Base-by-base conservation (phyloP, 306 rosid species). In the Rubus idaeus region DNA sequence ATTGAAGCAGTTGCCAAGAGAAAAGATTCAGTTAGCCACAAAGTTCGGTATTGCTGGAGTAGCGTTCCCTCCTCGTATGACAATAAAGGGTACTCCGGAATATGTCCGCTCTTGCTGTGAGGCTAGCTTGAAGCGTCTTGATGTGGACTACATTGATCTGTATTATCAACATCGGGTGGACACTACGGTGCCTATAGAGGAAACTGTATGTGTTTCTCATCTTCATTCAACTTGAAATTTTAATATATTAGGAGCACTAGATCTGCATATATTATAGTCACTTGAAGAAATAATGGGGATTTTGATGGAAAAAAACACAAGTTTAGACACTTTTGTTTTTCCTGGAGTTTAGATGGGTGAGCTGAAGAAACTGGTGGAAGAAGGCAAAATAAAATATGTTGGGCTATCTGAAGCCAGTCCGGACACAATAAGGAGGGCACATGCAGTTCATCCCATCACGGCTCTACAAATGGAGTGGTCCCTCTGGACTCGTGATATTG, bases 391-490 rank as follows among this genome's bases (percentile, higher is more conserved):
- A 20, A 88, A 51, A 82, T 93, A 88, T 45, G 80, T 93, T 42
- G 98, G 95, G 42, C 73, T 88, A 73, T 91, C 96, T 75, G 98
- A 91, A 64, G 93, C 98, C 1, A 87, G 91, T 75, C 86, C 91
- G 0, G 90, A 93, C 69, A 89, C 97, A 45, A 88, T 90, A 78
- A 89, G 85, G 67, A 90, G 98, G 81, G 98, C 96, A 3, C 96
- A 93, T 81, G 93, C 89, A 2, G 90, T 90, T 81, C 98, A 90
- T 83, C 96, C 94, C 4, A 80, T 93, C 76, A 88, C 94, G 0
- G 96, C 94, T 10, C 8, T 93, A 14, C 98, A 90, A 71, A 86
- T 88, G 76, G 96, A 93, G 78, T 93, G 93, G 93, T 93, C 98
- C 3, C 81, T 93, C 0, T 93, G 96, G 94, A 78, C 87, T 49